These are phyloP conservation scores for Coemansia asiatica DNA, from an alignment of 192 early-diverging fungal genomes.

Conservation along the genomic window DNA sequence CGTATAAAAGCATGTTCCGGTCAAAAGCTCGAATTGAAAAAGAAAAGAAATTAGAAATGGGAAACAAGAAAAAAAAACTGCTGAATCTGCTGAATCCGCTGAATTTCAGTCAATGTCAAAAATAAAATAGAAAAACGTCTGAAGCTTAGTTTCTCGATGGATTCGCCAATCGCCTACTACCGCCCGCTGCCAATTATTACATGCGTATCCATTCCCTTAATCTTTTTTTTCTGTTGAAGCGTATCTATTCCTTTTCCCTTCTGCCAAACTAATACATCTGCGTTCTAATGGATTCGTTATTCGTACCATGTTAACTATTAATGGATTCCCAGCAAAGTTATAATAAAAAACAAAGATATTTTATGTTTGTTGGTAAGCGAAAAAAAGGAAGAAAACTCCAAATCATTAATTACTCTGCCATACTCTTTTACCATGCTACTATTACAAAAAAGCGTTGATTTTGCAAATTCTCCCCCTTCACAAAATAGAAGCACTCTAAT, in stretches of 20 bases:
- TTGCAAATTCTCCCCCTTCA: no score
- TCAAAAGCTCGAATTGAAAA: no score
- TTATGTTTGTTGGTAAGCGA: conserved; percentile 1
- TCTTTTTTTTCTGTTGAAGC: no score
- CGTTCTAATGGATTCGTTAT: conserved; percentile 6
- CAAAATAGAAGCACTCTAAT: no score
- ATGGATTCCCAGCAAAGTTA: conserved; percentile 36
- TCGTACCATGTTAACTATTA: conserved; percentile 25
- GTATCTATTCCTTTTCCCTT: neutral
- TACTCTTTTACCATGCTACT: neutral
- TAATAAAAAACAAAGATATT: conserved; percentile 14
- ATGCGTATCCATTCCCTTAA: conserved; percentile 26
- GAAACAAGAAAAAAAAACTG: no score
- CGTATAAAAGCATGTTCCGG: no score
- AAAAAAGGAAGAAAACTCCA: conserved; percentile 8
- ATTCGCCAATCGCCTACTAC: neutral
- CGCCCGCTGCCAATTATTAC: neutral
- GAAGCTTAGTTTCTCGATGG: no score
- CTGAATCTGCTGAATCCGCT: no score
- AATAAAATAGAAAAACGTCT: no score
- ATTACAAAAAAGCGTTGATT: no score
- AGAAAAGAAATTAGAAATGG: no score
- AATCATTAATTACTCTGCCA: neutral
- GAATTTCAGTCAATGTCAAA: no score
- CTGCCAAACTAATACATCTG: neutral